Percentiles rank a stretch among this genome's conserved stretches.
Conservation (phyloP, 495 filamentous ascomycete species). For the Talaromyces proteolyticus region DNA sequence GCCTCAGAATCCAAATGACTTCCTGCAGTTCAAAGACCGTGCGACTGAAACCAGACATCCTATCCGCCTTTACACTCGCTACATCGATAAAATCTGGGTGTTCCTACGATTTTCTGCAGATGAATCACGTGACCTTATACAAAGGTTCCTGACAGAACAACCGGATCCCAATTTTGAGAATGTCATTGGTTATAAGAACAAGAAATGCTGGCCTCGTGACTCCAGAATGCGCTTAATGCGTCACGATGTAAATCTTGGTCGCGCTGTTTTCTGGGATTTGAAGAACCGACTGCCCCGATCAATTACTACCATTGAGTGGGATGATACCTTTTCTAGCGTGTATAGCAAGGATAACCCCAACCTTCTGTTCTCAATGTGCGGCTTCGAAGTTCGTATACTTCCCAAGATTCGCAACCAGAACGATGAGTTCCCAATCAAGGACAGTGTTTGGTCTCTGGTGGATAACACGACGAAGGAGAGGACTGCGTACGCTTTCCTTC, state of each 20-base stretch:
- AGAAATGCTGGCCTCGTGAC: slow-evolving; percentile 99
- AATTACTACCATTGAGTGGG: slow-evolving; percentile 97
- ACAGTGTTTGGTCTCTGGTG: slow-evolving; percentile 96
- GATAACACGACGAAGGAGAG: slow-evolving; percentile 95
- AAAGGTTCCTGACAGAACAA: slow-evolving; percentile 96
- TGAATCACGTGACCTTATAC: slow-evolving; percentile 92
- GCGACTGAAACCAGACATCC: slow-evolving; percentile 89
- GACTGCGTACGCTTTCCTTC: slow-evolving; percentile 95
- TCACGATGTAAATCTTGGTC: slow-evolving; percentile 96
- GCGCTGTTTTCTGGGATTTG: slow-evolving; percentile 98
- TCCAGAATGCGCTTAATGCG: slow-evolving; percentile 98
- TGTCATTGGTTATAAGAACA: slow-evolving; percentile 97
- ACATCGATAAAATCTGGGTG: slow-evolving; percentile 98
- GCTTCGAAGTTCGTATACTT: slow-evolving; percentile 95
- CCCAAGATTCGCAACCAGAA: slow-evolving; percentile 94
- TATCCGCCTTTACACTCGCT: slow-evolving; percentile 92
- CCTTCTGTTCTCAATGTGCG: slow-evolving; percentile 94
- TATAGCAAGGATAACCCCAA: slow-evolving; percentile 99
- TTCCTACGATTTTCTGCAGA: slow-evolving; percentile 92
- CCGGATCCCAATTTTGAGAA: slow-evolving; percentile 99
- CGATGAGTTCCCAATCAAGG: slow-evolving; percentile 95
- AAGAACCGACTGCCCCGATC: slow-evolving; percentile 95
- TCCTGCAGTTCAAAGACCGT: slow-evolving; percentile 92
- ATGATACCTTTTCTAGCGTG: slow-evolving; percentile 98
- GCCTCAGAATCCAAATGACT: slow-evolving; percentile 95